Conservation (phyloP, 2,329 filamentous ascomycete species). For the Epichloe gansuensis region DNA sequence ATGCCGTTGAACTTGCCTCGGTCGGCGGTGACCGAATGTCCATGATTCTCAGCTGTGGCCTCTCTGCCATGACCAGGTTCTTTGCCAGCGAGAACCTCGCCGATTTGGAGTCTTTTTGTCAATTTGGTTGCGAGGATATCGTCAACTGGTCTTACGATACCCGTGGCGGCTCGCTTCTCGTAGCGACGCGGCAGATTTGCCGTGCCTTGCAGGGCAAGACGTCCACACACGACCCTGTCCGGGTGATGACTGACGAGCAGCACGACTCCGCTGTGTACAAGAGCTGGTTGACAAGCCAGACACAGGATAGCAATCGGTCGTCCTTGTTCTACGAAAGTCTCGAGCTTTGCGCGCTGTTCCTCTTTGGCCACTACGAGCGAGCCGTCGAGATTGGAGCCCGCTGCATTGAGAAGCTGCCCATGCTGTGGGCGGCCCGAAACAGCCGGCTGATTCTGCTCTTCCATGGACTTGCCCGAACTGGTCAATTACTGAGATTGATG, state of each 20-base stretch:
- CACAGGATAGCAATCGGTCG: slow-evolving; percentile 48
- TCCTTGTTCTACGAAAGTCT: slow-evolving; percentile 56
- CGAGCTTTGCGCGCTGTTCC: slow-evolving; percentile 48
- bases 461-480: slow-evolving; percentile 44
- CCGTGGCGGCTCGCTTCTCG: slow-evolving; percentile 56
- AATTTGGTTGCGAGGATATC: slow-evolving; percentile 61
- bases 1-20: slow-evolving; percentile 52
- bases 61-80: slow-evolving; percentile 53
- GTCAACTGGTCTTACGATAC: slow-evolving; percentile 59
- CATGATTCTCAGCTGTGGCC: slow-evolving; percentile 57
- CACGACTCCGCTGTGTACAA: slow-evolving; percentile 48
- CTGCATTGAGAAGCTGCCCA: slow-evolving; percentile 32
- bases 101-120: slow-evolving; percentile 58
- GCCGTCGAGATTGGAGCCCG: slow-evolving; percentile 43
- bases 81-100: slow-evolving; percentile 56
- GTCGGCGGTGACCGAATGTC: slow-evolving; percentile 58
- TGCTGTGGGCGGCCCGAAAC: slow-evolving; percentile 48
- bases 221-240: slow-evolving; percentile 30
- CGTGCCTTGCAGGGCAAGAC: slow-evolving; percentile 69
- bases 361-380: slow-evolving; percentile 49
- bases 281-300: slow-evolving; percentile 41
- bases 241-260: slow-evolving; percentile 54
- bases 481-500: slow-evolving; percentile 34
- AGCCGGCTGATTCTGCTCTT: slow-evolving; percentile 45
- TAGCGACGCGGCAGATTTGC: slow-evolving; percentile 51